Conservation (phyloP, 148 eudicot genomes). For the Camellia sinensis region DNA sequence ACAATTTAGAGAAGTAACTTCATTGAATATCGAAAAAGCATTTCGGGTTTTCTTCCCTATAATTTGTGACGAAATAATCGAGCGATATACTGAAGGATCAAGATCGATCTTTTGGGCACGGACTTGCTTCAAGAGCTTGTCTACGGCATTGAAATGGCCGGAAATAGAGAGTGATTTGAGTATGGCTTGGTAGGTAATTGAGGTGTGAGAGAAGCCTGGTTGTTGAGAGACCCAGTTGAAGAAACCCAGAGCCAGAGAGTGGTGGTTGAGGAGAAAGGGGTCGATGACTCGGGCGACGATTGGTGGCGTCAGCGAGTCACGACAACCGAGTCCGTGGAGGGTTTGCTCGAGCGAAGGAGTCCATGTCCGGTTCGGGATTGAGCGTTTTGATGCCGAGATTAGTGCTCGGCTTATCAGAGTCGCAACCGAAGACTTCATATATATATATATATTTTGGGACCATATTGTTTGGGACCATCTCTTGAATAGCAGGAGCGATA, state of each 20-base stretch:
- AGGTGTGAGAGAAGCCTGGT: conserved; percentile 63
- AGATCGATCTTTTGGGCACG: conserved; percentile 34
- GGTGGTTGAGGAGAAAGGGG: conserved; percentile 73
- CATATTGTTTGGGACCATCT: too few species aligned
- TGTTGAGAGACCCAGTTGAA: conserved; percentile 93
- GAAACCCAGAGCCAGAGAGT: conserved; percentile 74
- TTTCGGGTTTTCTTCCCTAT: conserved; percentile 34
- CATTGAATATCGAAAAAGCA: conserved; percentile 44
- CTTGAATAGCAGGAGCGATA: too few species aligned
- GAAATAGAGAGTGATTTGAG: conserved; percentile 64
- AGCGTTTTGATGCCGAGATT: conserved; percentile 38
- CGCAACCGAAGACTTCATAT: conserved; percentile 26
- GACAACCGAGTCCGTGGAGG: conserved; percentile 57
- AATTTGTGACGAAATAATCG: conserved; percentile 36
- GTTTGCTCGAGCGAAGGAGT: conserved; percentile 59
- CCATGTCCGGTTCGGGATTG: conserved; percentile 45
- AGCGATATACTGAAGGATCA: conserved; percentile 38
- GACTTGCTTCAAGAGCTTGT: conserved; percentile 51
- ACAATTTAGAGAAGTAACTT: conserved; percentile 19
- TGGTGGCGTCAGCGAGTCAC: conserved; percentile 55
- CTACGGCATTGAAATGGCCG: conserved; percentile 50
- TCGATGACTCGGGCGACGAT: conserved; percentile 82
- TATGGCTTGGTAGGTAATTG: conserved; percentile 47
- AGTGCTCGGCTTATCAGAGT: conserved; percentile 53
- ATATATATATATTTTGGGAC: not conserved